These are phyloP conservation scores for Acanthamoeba castellanii DNA, from an alignment of 208 protist genomes.

Conservation along the genomic window DNA sequence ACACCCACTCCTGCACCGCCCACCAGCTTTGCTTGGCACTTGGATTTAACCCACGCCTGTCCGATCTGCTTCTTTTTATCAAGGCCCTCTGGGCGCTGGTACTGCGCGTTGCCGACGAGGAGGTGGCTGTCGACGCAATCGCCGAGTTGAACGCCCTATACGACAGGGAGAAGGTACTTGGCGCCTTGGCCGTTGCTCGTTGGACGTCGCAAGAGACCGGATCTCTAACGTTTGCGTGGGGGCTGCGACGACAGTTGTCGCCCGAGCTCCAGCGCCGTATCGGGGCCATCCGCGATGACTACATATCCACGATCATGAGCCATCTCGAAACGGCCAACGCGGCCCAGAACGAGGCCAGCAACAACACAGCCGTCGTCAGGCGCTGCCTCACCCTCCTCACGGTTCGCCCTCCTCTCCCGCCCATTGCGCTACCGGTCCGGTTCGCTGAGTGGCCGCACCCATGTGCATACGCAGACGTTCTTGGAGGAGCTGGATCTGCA, in stretches of 20 bases:
- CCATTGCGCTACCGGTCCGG: neutral
- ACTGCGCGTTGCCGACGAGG: conserved; percentile 18
- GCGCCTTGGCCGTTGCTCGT: no score
- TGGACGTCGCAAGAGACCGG: neutral
- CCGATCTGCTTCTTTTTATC: neutral
- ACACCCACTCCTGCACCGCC: neutral
- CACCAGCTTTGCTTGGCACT: neutral
- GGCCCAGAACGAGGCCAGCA: neutral
- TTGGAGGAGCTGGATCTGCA: conserved; percentile 38
- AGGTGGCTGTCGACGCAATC: conserved; percentile 16
- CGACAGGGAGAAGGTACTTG: conserved; percentile 30
- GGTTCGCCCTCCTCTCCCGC: neutral
- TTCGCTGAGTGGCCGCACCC: neutral
- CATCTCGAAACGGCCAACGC: conserved; percentile 40
- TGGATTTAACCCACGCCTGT: neutral
- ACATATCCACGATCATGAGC: conserved; percentile 39
- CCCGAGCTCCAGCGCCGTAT: neutral
- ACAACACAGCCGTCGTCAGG: conserved; percentile 3
- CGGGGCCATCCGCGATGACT: neutral
- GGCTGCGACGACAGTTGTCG: neutral
- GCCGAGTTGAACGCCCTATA: conserved; percentile 26
- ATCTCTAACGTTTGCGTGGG: no score
- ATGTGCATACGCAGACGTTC: neutral
- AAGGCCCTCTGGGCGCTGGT: conserved; percentile 53
- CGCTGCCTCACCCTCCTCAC: conserved; percentile 54